Evolutionary conservation across 2,329 filamentous ascomycete genomes (phyloP).

Genomic region (Pestalotiopsis fici): DNA sequence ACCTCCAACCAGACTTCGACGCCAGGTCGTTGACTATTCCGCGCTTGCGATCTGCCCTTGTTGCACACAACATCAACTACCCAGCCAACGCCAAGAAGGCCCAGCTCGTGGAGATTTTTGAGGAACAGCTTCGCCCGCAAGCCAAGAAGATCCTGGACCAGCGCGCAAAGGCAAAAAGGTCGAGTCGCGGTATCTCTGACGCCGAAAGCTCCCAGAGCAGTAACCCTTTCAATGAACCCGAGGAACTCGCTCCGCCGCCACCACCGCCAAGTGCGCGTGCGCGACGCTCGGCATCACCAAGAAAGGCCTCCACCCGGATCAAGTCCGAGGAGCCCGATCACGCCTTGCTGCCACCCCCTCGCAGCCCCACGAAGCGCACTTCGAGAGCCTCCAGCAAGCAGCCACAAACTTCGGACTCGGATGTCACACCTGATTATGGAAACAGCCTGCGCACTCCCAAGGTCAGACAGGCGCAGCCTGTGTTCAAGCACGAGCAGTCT

Average conservation of each 20-base stretch:
- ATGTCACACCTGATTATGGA: conserved; percentile 45
- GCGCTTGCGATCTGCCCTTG: conserved; percentile 84
- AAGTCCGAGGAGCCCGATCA: conserved; percentile 53
- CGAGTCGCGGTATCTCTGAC: conserved; percentile 80
- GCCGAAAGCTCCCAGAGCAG: conserved; percentile 67
- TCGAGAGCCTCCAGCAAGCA: conserved; percentile 57
- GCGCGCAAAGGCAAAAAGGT: conserved; percentile 78
- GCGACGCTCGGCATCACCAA: conserved; percentile 54
- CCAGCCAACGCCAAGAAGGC: conserved; percentile 89
- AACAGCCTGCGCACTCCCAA: conserved; percentile 45
- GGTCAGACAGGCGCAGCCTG: conserved; percentile 50
- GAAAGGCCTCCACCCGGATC: conserved; percentile 54
- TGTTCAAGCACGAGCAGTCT: conserved; percentile 56
- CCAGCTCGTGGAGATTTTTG: conserved; percentile 83
- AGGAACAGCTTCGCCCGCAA: conserved; percentile 75
- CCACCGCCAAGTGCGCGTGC: conserved; percentile 44
- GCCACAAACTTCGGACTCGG: conserved; percentile 52
- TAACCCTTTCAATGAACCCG: conserved; percentile 61
- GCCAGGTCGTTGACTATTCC: conserved; percentile 82
- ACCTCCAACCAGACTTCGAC: conserved; percentile 86
- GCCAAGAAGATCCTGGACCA: conserved; percentile 75
- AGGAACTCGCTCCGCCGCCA: conserved; percentile 47
- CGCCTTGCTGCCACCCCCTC: conserved; percentile 26
- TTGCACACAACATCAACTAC: conserved; percentile 84
- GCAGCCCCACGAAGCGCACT: conserved; percentile 55